Base-by-base conservation (phyloP, 176 grass and related monocot species). In the Musa schizocarpa region DNA sequence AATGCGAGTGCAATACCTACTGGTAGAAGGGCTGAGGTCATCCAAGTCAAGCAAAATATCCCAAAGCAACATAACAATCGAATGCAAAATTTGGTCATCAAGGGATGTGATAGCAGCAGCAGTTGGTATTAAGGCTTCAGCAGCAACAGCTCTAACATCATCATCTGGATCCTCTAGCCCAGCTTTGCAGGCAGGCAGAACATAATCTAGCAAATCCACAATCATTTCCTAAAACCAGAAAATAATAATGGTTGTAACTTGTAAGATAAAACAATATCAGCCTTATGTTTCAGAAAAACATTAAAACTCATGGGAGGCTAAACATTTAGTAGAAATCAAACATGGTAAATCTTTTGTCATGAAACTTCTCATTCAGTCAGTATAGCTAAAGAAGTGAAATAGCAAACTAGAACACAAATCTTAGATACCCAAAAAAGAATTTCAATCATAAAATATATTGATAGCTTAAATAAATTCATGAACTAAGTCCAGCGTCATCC, bases 1-100 rank as follows among this genome's bases (percentile, higher is more conserved):
- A 75, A 78, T 23, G 50, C 63, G 8, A 61, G 43, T 62, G 58
- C 23, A 49, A 29, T 74, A 99, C 95, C 95, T 99, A 90, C 95
- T 99, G 71, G 95, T 99, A 53, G 95, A 99, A 53, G 95, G 95
- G 69, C 95, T 99, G 63, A 99, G 82, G 78, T 99, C 95, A 81
- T 99, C 95, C 77, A 99, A 87, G 66, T 99, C 95, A 53, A 99
- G 88, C 81, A 99, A 84, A 87, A 99, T 99, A 82, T 99, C 95
- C 95, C 95, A 99, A 82, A 99, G 91, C 82, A 94, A 79, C 95
- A 99, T 94, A 50, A 99, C 86, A 84, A 98, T 84, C 13, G 90
- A 85, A 82, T 89, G 85, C 50, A 98, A 66, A 66, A 89, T 82
- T 82, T 87, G 82, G 81, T 98, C 90, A 85, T 93, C 86, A 73